phyloP scores from a whole-genome alignment of 2,329 filamentous ascomycete species.

The Clarireedia paspali region DNA sequence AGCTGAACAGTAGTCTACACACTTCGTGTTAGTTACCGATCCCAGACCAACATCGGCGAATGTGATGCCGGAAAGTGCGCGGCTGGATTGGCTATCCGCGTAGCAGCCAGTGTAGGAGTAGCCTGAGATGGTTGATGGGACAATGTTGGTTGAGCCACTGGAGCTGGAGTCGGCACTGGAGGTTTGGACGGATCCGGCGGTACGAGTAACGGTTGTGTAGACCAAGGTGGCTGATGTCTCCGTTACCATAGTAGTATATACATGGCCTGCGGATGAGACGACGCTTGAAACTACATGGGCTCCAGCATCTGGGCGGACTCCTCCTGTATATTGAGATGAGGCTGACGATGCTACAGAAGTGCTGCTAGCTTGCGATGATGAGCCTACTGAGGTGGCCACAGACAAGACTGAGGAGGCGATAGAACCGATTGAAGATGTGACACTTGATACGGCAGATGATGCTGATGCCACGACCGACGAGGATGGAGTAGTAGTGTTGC shows the following conservation, averaged over 20 bases:
- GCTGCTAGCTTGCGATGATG: neutral
- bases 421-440: neutral
- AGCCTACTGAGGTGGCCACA: no score
- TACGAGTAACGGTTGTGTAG: constrained; percentile 28
- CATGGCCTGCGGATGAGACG: constrained; percentile 8
- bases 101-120: constrained; percentile 39
- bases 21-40: constrained; percentile 37
- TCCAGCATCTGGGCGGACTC: constrained; percentile 23
- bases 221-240: constrained; percentile 37
- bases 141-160: constrained; percentile 20
- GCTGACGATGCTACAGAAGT: neutral
- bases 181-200: constrained; percentile 20
- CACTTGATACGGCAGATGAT: neutral
- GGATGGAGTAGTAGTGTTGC: neutral
- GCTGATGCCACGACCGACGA: neutral
- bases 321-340: constrained; percentile 11
- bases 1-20: constrained; percentile 40
- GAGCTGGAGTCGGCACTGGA: constrained; percentile 16
- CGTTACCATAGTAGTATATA: neutral
- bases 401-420: no score
- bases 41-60: constrained; percentile 35
- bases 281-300: constrained; percentile 26
- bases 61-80: constrained; percentile 34
- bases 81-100: constrained; percentile 30
- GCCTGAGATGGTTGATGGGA: constrained; percentile 21